phyloP scores from a whole-genome alignment of 2,329 filamentous ascomycete genomes.

The Botrytis fragariae region DNA sequence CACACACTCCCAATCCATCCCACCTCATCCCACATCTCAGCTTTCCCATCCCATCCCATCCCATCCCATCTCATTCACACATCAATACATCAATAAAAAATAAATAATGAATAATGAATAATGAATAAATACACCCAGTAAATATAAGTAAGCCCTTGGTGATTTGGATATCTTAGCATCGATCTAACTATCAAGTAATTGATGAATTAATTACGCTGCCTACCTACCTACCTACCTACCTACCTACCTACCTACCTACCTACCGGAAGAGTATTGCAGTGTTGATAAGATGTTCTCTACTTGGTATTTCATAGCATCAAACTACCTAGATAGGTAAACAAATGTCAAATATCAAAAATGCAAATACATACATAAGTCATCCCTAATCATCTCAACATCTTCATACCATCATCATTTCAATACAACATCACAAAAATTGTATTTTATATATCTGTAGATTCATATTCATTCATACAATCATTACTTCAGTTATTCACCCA shows the following conservation, averaged over 20 bases:
- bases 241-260: no score
- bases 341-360: background rate
- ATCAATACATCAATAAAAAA: background rate
- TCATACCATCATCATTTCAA: background rate
- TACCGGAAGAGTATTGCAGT: no score
- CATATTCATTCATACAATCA: constrained; percentile 6
- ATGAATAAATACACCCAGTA: background rate
- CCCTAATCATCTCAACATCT: background rate
- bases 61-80: background rate
- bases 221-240: no score
- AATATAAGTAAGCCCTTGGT: no score
- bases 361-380: background rate
- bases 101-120: background rate
- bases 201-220: background rate
- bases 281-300: background rate
- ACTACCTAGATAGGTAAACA: no score
- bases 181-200: background rate
- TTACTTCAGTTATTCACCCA: background rate
- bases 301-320: background rate
- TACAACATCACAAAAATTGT: background rate
- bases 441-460: background rate
- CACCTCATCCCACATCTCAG: no score
- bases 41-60: background rate
- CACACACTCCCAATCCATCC: no score
- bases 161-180: background rate